Evolutionary conservation across 768 basidiomycete species (phyloP), one percentile per base, ranked within the genome.

Genomic region (Kwoniella dendrophila): DNA sequence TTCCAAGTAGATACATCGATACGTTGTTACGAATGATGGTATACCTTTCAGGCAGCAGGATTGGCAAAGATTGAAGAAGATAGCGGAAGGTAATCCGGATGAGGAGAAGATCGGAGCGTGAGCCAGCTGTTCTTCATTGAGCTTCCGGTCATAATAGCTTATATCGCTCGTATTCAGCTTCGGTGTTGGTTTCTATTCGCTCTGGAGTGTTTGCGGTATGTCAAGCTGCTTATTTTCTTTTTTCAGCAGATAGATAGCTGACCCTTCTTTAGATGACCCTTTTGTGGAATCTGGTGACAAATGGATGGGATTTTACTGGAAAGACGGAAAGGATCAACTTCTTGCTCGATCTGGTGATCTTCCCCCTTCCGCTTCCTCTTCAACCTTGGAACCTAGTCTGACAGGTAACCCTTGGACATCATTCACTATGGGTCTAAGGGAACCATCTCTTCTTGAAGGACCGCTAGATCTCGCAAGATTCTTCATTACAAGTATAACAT

Each of bases 271-370:
- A 54, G 77, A 82, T 43, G 71, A 74, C 33, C 80, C 80, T 0
- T 75, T 81, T 34, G 83, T 82, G n/a, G 75, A 78, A 50, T 63
- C 74, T 84, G 92, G 86, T 4, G 67, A 69, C 32, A 85, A 89
- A 73, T 92, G 91, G 86, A 95, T 95, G 92, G 88, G 87, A 0
- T 97, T 96, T 76, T 90, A 94, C 76, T 97, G 92, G 92, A 93
- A 92, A 75, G 90, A 90, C 71, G 89, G 88, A 70, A 90, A 89
- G 71, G 91, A 93, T 72, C 91, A 93, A 57, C 83, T 97, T 1
- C 89, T 88, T 68, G 93, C 89, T 16, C 86, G 92, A 34, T 85
- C 90, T 34, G 93, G 92, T 7, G 79, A 82, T 43, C 81, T 90
- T 11, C 75, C 72, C 10, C 54, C 71, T 12, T 57, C 63, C 1